Base-by-base conservation (phyloP, 192 early-diverging fungal species). In the Coemansia sp. region DNA sequence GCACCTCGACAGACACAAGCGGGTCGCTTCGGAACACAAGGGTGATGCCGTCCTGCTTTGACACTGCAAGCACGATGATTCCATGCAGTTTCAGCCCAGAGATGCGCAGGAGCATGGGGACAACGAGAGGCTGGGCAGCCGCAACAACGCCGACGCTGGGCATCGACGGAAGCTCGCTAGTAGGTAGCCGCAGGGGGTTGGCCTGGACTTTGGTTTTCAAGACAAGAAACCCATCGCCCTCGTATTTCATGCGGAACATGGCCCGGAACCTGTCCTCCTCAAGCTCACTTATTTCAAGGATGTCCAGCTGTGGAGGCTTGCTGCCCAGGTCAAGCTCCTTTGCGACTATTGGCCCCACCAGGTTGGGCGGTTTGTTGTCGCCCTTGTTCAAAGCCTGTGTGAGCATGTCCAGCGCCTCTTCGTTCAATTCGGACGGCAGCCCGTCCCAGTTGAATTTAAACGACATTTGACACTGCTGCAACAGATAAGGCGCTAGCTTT, bases 21-120 rank as follows among this genome's bases (percentile, higher is more conserved):
- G 98, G 97, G 68, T 98, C 97, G 71, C 95, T 98, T 70, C 98
- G 96, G 71, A 99, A 98, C 18, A 94, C 95, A 52, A 99, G 85
- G 0, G 97, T 98, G 26, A 98, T 90, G 26, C 98, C 98, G 71
- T 92, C 93, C 55, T 90, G 85, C 76, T 97, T 93, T 67, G 95
- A 95, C 2, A 99, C 93, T 0, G 95, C 97, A 23, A 99, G 84
- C 6, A 95, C 94, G 26, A 96, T 87, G 58, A 98, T 96, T 0
- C 97, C 98, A 16, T 92, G 84, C 16, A 99, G 75, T 56, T 92
- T 89, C 7, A 99, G 85, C 39, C 94, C 91, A 62, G 89, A 91
- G 36, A 99, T 95, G 52, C 93, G 87, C 44, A 99, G 76, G 34
- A 92, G 83, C 96, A 99, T 98, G 6, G 97, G 98, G 9, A 99